These are phyloP conservation scores for Neostapfia colusana DNA, from an alignment of 176 grass and related monocot genomes.

Conservation along the genomic window DNA sequence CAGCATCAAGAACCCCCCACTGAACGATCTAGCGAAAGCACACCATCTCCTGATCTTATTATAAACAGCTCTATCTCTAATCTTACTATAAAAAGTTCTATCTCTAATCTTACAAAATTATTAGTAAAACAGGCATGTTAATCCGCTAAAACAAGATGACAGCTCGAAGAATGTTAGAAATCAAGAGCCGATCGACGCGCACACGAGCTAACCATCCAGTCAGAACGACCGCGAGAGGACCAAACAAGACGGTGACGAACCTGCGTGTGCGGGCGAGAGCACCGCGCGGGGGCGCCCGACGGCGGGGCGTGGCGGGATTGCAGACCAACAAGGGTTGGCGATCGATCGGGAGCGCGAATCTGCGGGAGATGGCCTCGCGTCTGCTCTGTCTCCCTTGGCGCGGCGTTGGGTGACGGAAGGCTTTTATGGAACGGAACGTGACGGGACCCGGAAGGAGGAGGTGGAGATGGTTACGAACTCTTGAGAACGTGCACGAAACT, in stretches of 20 bases:
- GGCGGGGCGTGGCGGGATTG: neutral
- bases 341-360: neutral
- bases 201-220: neutral
- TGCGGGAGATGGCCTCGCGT: neutral
- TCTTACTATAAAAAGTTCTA: neutral
- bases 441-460: neutral
- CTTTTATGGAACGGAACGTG: neutral
- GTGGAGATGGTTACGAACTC: conserved; percentile 32
- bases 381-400: neutral
- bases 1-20: neutral
- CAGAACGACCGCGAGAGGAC: neutral
- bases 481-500: conserved; percentile 19
- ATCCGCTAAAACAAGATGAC: neutral
- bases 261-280: conserved; percentile 21
- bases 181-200: neutral
- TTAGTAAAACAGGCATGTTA: no score
- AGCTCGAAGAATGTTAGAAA: neutral
- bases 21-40: neutral
- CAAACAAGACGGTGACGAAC: neutral
- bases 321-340: neutral
- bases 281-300: conserved; percentile 3
- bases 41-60: neutral
- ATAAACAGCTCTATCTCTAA: neutral
- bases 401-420: neutral
- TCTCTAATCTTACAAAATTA: neutral